Evolutionary conservation across 305 asterid species (phyloP), one percentile per base, ranked within the genome.

Genomic region (Rubia balearica): DNA sequence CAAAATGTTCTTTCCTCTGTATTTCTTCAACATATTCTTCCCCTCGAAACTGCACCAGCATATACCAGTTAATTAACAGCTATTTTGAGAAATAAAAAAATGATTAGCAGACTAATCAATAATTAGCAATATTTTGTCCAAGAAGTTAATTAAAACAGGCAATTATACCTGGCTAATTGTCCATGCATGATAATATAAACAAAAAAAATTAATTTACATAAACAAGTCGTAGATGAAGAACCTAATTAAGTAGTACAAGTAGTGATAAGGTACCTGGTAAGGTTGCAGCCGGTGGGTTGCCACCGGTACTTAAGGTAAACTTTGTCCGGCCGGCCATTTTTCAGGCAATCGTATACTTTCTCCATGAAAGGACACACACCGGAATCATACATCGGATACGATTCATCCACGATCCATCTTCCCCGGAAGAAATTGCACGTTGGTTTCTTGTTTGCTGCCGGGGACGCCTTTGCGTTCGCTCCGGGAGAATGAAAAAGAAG

Each of bases 241-340:
- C 53, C 53, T 46, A 46, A 46, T 46, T 0, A 12, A 16, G 53
- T 13, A 46, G 53, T 46, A 48, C 55, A 48, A 49, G 56, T 49
- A 49, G 13, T 49, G 56, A 49, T 49, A 14, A 49, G 56, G 56
- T 49, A 49, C 56, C 56, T 49, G 4, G 19, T 49, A 5, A 49
- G 56, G 56, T 49, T 49, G 60, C 81, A 77, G 48, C 51, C 76
- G 24, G 17, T 22, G 9, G 81, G 81, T n/a, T 73, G 71, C 81
- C 81, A 77, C 46, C 77, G 67, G 62, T 61, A 77, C 10, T 65
- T 42, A 10, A 36, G 72, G 65, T 72, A 77, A 2, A 7, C n/a
- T 6, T 63, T 67, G 68, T 77, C 81, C 11, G 81, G 75, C 2
- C 81, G 75, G 61, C 81, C 81, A 56, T 77, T 77, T 60, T 73